Percentiles rank a stretch among this genome's conserved stretches.
phyloP scores from a whole-genome alignment of 352 stramenopile species.

The Phytopythium aichiense region DNA sequence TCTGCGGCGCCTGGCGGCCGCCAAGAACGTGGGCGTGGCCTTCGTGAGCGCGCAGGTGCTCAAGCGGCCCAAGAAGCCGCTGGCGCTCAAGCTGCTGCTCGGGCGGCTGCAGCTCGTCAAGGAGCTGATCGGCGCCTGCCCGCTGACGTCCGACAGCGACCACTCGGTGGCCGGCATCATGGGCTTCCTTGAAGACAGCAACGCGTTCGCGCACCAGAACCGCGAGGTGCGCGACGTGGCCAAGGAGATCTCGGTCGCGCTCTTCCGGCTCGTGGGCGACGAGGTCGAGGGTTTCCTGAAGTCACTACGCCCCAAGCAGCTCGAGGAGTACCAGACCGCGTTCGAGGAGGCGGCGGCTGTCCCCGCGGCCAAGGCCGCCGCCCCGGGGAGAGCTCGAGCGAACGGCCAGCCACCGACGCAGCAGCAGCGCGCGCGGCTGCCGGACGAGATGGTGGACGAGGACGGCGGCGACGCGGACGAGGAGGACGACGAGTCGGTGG shows the following conservation, averaged over 20 bases:
- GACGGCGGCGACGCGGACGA: constrained; percentile 41
- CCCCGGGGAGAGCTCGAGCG: not conserved
- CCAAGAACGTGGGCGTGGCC: constrained; percentile 62
- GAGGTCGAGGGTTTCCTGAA: constrained; percentile 81
- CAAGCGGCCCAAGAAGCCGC: constrained; percentile 71
- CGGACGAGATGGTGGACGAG: constrained; percentile 22
- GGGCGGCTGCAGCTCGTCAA: constrained; percentile 61
- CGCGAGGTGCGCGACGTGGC: constrained; percentile 85
- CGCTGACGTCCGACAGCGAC: constrained; percentile 41
- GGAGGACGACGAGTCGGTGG: constrained; percentile 69
- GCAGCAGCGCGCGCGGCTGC: constrained; percentile 8
- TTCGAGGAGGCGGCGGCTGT: constrained; percentile 66
- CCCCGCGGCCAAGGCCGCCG: constrained; percentile 20
- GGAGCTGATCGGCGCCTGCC: constrained; percentile 49
- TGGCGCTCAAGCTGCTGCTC: constrained; percentile 67
- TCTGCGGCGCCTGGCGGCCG: constrained; percentile 37
- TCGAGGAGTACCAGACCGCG: constrained; percentile 88
- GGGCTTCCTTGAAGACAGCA: constrained; percentile 76
- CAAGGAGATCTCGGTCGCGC: constrained; percentile 80
- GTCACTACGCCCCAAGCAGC: constrained; percentile 82
- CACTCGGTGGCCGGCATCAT: constrained; percentile 63
- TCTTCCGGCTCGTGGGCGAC: constrained; percentile 54
- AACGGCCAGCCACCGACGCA: constrained; percentile 7
- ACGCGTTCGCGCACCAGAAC: constrained; percentile 85
- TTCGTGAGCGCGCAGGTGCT: constrained; percentile 60